phyloP scores from a whole-genome alignment of 164 flowering plant species.

The Nymphaea thermarum region DNA sequence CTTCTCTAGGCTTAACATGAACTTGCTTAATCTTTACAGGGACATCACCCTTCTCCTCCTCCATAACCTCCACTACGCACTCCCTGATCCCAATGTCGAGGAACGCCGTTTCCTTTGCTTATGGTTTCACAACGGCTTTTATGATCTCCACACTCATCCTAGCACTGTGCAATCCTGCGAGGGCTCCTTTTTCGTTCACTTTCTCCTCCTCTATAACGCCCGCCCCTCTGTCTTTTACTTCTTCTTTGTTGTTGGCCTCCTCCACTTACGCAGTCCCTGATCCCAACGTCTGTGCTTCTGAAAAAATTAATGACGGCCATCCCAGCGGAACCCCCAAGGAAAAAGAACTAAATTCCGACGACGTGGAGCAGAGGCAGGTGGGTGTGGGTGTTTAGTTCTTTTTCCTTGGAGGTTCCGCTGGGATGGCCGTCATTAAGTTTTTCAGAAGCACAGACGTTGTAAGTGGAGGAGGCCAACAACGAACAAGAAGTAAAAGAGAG shows the following conservation, averaged over 20 bases:
- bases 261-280: constrained; percentile 40
- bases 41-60: constrained; percentile 33
- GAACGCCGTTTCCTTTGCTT: constrained; percentile 35
- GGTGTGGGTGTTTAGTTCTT: neutral
- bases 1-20: too few species aligned
- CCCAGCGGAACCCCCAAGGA: constrained; percentile 3
- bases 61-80: constrained; percentile 19
- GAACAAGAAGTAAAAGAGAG: too few species aligned
- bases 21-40: too few species aligned
- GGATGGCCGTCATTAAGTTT: constrained; percentile 29
- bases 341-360: too few species aligned
- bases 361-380: too few species aligned
- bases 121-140: constrained; percentile 47
- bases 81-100: constrained; percentile 27
- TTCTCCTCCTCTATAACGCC: constrained; percentile 24
- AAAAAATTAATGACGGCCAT: constrained; percentile 17
- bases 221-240: neutral
- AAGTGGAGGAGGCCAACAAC: constrained; percentile 16
- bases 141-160: constrained; percentile 49
- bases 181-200: constrained; percentile 45
- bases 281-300: constrained; percentile 10
- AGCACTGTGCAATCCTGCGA: constrained; percentile 46
- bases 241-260: constrained; percentile 5
- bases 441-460: constrained; percentile 9
- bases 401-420: too few species aligned